phyloP scores from a whole-genome alignment of 2,329 filamentous ascomycete genomes.

The Sporothrix protearum region DNA sequence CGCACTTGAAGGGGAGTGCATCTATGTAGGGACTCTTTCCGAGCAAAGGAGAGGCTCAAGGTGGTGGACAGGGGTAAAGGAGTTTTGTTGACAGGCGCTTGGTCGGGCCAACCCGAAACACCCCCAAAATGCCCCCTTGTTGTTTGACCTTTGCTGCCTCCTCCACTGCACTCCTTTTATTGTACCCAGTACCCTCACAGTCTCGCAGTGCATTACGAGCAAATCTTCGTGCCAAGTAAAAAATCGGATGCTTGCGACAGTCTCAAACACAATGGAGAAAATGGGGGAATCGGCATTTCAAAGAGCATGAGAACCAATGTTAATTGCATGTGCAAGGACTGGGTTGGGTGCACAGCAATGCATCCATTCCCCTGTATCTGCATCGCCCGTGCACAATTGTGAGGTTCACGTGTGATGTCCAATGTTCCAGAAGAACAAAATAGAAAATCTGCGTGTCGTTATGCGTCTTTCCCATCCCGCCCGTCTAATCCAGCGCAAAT shows the following conservation, averaged over 20 bases:
- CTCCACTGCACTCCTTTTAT: slow-evolving; percentile 12
- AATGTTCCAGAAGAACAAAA: no score
- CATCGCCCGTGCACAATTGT: not conserved
- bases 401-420: not conserved
- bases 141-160: not conserved
- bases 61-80: not conserved
- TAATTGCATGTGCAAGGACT: not conserved
- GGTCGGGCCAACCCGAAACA: slow-evolving; percentile 19
- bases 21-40: not conserved
- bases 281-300: not conserved
- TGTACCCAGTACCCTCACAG: not conserved
- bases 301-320: not conserved
- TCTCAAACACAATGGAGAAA: slow-evolving; percentile 5
- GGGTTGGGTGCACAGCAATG: not conserved
- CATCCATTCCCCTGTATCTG: not conserved
- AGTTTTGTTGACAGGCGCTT: not conserved
- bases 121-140: not conserved
- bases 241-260: slow-evolving; percentile 18
- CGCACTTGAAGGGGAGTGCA: not conserved
- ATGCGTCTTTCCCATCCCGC: not conserved
- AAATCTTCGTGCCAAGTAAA: not conserved
- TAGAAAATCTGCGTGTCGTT: not conserved
- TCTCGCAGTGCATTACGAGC: not conserved
- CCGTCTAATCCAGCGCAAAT: not conserved
- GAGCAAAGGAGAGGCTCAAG: not conserved